Evolutionary conservation across 169 alveolate species (phyloP).

Genomic region (Plasmodium malariae): DNA sequence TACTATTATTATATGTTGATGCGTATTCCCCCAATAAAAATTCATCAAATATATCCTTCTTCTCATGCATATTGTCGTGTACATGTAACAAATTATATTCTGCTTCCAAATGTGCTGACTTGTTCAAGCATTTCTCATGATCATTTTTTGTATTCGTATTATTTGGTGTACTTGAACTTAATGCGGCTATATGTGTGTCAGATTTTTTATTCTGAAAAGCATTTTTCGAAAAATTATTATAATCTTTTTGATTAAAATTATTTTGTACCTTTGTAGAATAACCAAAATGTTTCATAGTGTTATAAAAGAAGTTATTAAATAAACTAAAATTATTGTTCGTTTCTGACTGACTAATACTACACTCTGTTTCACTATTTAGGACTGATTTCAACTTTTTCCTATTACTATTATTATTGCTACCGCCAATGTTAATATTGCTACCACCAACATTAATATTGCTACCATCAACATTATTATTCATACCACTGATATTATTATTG

Average conservation of each 20-base stretch:
- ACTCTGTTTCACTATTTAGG: slow-evolving; percentile 70
- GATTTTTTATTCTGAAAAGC: slow-evolving; percentile 19
- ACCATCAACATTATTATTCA: neutral
- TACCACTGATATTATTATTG: neutral
- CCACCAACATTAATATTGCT: neutral
- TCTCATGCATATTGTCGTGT: slow-evolving; percentile 6
- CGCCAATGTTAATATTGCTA: neutral
- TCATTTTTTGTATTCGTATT: slow-evolving; percentile 7
- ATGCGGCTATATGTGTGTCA: neutral
- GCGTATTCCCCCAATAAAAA: slow-evolving; percentile 28
- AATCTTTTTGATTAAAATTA: slow-evolving; percentile 18
- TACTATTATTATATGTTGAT: neutral
- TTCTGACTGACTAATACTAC: slow-evolving; percentile 76
- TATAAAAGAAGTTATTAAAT: slow-evolving; percentile 64
- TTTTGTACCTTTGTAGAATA: slow-evolving; percentile 36
- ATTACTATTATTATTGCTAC: neutral
- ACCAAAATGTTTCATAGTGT: slow-evolving; percentile 52
- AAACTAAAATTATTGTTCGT: slow-evolving; percentile 74
- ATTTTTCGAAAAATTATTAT: slow-evolving; percentile 4
- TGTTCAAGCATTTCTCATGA: neutral
- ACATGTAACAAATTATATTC: too few relatives aligned
- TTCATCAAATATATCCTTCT: slow-evolving; percentile 40
- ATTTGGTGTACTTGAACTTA: neutral
- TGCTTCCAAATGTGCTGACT: neutral
- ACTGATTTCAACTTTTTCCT: slow-evolving; percentile 40